A percentile compares a stretch with the other conserved stretches of the same genome.
phyloP scores from a whole-genome alignment of 225 moss, liverwort and hornwort genomes.

The Neckera pumila region DNA sequence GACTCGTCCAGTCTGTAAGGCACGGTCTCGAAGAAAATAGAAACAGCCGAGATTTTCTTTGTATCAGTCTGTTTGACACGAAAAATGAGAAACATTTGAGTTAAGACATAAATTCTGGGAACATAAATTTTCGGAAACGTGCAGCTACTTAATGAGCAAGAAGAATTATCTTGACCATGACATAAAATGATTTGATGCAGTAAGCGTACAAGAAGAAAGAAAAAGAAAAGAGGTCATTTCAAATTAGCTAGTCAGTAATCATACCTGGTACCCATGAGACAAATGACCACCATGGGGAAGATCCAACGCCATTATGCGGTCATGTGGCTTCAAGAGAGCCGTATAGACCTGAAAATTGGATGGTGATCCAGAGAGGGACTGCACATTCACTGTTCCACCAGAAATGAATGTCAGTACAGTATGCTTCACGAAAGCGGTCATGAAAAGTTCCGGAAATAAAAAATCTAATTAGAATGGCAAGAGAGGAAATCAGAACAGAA shows the following conservation, averaged over 20 bases:
- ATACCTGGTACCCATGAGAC: slow-evolving; percentile 89
- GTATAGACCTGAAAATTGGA: slow-evolving; percentile 98
- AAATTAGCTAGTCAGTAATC: not conserved
- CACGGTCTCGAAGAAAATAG: slow-evolving; percentile 92
- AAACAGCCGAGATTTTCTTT: slow-evolving; percentile 96
- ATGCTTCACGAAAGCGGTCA: not conserved
- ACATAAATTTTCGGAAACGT: not conserved
- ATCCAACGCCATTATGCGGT: slow-evolving; percentile 94
- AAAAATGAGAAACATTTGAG: not conserved
- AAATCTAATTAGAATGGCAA: not conserved
- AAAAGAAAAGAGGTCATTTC: not conserved
- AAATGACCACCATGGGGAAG: slow-evolving; percentile 94
- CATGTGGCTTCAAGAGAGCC: slow-evolving; percentile 85
- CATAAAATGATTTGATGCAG: not conserved
- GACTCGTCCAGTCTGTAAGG: slow-evolving; percentile 82
- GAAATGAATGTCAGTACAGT: not conserved
- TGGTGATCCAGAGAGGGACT: slow-evolving; percentile 88
- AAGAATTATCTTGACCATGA: not conserved
- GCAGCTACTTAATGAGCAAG: not conserved
- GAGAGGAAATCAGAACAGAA: not conserved
- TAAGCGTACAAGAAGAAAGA: not conserved
- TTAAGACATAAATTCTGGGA: not conserved
- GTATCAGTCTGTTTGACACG: slow-evolving; percentile 64
- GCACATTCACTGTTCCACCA: slow-evolving; percentile 65
- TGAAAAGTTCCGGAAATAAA: not conserved